Conservation (phyloP, 1,284 basidiomycete genomes). For the Laetiporus sulphureus region DNA sequence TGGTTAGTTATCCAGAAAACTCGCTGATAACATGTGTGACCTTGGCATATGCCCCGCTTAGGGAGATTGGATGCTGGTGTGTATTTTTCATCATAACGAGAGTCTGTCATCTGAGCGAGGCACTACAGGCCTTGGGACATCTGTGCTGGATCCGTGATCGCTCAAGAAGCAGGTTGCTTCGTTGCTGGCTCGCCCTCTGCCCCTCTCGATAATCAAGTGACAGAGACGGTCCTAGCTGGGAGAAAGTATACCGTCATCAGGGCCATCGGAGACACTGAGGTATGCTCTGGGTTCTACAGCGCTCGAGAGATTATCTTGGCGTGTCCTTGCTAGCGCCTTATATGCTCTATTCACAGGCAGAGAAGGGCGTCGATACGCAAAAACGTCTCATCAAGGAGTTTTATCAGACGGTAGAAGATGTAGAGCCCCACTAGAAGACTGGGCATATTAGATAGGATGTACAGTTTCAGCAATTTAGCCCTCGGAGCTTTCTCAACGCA, state of each 20-base stretch:
- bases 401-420: constrained; percentile 77
- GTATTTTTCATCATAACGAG: constrained; percentile 14
- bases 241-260: constrained; percentile 85
- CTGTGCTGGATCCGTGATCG: constrained; percentile 90
- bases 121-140: constrained; percentile 78
- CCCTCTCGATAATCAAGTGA: constrained; percentile 45
- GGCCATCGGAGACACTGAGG: constrained; percentile 53
- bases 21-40: neutral
- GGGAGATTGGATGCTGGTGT: constrained; percentile 87
- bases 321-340: neutral
- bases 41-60: constrained; percentile 22
- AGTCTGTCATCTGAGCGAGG: too few relatives aligned
- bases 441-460: too few relatives aligned
- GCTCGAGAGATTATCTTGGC: neutral
- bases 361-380: constrained; percentile 69
- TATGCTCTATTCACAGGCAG: constrained; percentile 33
- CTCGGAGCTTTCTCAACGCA: too few relatives aligned
- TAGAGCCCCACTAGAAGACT: constrained; percentile 34
- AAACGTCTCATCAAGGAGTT: constrained; percentile 79
- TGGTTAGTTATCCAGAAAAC: constrained; percentile 43
- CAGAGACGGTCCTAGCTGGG: constrained; percentile 69
- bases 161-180: constrained; percentile 81
- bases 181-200: constrained; percentile 63
- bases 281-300: constrained; percentile 23
- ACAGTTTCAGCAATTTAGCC: too few relatives aligned